These are phyloP conservation scores for Lentinula lateritia DNA, from an alignment of 768 basidiomycete genomes.

Conservation along the genomic window DNA sequence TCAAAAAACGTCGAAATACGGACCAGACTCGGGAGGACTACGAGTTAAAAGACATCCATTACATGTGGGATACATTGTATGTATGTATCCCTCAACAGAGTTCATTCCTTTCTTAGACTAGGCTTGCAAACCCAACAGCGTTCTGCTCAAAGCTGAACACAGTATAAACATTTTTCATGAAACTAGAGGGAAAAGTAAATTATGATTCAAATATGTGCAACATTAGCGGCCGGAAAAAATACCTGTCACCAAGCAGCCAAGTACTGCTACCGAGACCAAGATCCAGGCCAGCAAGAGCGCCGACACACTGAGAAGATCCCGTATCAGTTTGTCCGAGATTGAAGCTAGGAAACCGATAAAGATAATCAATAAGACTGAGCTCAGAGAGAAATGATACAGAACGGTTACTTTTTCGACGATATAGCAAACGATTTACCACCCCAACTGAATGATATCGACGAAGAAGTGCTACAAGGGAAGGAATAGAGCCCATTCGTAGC, in stretches of 20 bases:
- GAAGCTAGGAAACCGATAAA: slow-evolving; percentile 17
- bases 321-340: slow-evolving; percentile 33
- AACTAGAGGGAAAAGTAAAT: slow-evolving; percentile 8
- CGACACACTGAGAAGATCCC: slow-evolving; percentile 28
- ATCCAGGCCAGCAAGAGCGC: slow-evolving; percentile 27
- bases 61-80: neutral
- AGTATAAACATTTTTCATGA: slow-evolving; percentile 38
- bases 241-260: slow-evolving; percentile 28
- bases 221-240: neutral
- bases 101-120: neutral
- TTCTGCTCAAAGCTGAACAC: slow-evolving; percentile 27
- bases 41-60: neutral
- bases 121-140: slow-evolving; percentile 27
- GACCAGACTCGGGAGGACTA: too few species aligned
- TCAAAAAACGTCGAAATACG: too few species aligned
- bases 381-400: too few species aligned
- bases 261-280: slow-evolving; percentile 14
- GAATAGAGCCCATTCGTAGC: slow-evolving; percentile 17
- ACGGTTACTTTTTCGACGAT: slow-evolving; percentile 25
- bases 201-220: neutral
- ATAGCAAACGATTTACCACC: slow-evolving; percentile 34
- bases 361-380: too few species aligned
- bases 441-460: slow-evolving; percentile 28
- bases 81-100: neutral
- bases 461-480: slow-evolving; percentile 20